phyloP scores from a whole-genome alignment of 192 early-diverging fungal genomes.

The Allomyces arbusculus region DNA sequence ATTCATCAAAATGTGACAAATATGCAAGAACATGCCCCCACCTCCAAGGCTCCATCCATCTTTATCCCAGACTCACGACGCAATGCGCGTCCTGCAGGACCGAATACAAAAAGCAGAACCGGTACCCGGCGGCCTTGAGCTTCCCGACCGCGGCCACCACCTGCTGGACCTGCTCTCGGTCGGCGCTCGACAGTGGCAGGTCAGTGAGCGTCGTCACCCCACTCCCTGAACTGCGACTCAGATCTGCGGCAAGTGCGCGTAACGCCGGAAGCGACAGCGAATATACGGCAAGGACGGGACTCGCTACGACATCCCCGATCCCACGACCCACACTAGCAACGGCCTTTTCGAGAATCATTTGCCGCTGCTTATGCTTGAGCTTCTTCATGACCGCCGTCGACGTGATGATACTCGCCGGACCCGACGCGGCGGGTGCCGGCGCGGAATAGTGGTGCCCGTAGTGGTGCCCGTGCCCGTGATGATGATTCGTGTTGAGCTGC shows the following conservation, averaged over 20 bases:
- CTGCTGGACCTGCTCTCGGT: background rate
- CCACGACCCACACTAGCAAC: background rate
- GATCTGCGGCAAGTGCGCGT: background rate
- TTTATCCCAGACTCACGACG: background rate
- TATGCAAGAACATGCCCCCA: too few relatives aligned
- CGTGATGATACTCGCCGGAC: background rate
- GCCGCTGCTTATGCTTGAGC: background rate
- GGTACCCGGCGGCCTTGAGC: background rate
- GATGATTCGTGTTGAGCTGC: too few relatives aligned
- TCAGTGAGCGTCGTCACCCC: background rate
- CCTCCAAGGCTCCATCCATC: background rate
- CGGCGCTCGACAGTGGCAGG: background rate
- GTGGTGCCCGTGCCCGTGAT: too few relatives aligned
- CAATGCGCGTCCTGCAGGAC: background rate
- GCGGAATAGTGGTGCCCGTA: too few relatives aligned
- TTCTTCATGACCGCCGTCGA: background rate
- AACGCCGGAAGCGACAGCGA: background rate
- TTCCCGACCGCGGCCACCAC: background rate
- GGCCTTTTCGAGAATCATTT: background rate
- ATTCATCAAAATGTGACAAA: too few relatives aligned
- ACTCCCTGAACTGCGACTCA: too few relatives aligned
- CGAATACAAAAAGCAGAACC: background rate
- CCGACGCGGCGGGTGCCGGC: background rate
- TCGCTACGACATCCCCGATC: background rate
- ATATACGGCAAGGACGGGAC: background rate